Evolutionary conservation across 1,284 basidiomycete genomes (phyloP).

Genomic region (Phlebopus sp.): DNA sequence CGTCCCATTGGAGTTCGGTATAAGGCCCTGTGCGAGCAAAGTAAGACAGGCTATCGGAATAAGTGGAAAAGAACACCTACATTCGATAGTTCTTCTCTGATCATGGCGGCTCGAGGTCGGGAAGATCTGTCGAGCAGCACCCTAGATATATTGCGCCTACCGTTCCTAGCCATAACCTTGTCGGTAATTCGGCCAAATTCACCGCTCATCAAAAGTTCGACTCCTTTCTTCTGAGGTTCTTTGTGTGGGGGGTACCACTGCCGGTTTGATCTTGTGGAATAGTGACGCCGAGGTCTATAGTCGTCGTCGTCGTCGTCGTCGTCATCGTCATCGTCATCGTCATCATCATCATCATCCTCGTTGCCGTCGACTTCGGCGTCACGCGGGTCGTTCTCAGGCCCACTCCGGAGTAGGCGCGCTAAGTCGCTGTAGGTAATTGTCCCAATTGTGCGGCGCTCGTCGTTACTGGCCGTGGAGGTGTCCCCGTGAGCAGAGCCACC

Average conservation of each 20-base stretch:
- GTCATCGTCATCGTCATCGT: slow-evolving; percentile 38
- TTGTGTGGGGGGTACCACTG: slow-evolving; percentile 49
- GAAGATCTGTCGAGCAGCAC: slow-evolving; percentile 43
- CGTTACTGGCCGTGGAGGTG: slow-evolving; percentile 30
- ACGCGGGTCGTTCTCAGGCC: slow-evolving; percentile 14
- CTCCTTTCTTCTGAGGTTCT: slow-evolving; percentile 70
- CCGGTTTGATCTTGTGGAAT: slow-evolving; percentile 6
- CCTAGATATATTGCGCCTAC: slow-evolving; percentile 44
- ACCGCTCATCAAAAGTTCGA: slow-evolving; percentile 72
- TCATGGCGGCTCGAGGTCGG: slow-evolving; percentile 35
- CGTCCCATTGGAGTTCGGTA: slow-evolving; percentile 87
- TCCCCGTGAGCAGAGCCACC: slow-evolving; percentile 20
- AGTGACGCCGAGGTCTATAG: slow-evolving; percentile 5
- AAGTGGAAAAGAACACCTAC: slow-evolving; percentile 35
- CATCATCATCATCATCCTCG: slow-evolving; percentile 38
- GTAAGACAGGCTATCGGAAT: slow-evolving; percentile 4
- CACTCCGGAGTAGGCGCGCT: slow-evolving; percentile 17
- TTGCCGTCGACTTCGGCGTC: slow-evolving; percentile 37
- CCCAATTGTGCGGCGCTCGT: background rate
- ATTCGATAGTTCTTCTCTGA: slow-evolving; percentile 52
- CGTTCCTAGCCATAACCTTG: slow-evolving; percentile 42
- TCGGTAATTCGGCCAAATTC: slow-evolving; percentile 78
- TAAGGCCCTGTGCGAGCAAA: slow-evolving; percentile 48
- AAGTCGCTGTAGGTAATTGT: slow-evolving; percentile 22
- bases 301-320: slow-evolving; percentile 26